phyloP scores from a whole-genome alignment of 305 asterid genomes.

The Fraxinus xanthoxyloides region DNA sequence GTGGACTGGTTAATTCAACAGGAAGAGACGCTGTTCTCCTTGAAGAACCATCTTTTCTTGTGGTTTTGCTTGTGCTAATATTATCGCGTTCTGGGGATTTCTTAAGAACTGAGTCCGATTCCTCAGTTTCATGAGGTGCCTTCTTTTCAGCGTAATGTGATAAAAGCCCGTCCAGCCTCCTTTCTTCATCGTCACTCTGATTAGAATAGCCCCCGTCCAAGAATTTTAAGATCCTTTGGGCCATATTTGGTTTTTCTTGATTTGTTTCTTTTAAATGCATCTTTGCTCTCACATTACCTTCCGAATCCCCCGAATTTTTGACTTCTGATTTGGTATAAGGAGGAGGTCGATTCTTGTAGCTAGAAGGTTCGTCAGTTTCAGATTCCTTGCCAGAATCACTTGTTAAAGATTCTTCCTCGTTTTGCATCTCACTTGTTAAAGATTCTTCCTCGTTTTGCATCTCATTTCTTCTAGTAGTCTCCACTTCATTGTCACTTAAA shows the following conservation, averaged over 20 bases:
- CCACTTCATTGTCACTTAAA: conserved; percentile 37
- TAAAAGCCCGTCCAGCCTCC: conserved; percentile 43
- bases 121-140: conserved; percentile 22
- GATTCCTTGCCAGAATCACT: conserved; percentile 29
- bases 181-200: conserved; percentile 46
- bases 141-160: conserved; percentile 47
- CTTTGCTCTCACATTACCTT: background rate
- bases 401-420: conserved; percentile 14
- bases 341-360: conserved; percentile 39
- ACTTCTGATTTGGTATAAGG: conserved; percentile 43
- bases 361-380: conserved; percentile 25
- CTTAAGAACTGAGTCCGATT: conserved; percentile 15
- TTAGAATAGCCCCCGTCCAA: conserved; percentile 25
- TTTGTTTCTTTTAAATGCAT: background rate
- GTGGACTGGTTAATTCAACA: conserved; percentile 26
- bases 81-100: conserved; percentile 18
- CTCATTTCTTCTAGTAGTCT: conserved; percentile 13
- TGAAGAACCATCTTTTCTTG: conserved; percentile 30
- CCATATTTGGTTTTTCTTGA: conserved; percentile 33
- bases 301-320: conserved; percentile 3
- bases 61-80: conserved; percentile 19
- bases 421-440: conserved; percentile 7
- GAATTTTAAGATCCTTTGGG: conserved; percentile 35
- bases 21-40: conserved; percentile 54
- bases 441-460: conserved; percentile 21